Conservation (phyloP, 2,329 filamentous ascomycete genomes). For the Ampelomyces quisqualis region DNA sequence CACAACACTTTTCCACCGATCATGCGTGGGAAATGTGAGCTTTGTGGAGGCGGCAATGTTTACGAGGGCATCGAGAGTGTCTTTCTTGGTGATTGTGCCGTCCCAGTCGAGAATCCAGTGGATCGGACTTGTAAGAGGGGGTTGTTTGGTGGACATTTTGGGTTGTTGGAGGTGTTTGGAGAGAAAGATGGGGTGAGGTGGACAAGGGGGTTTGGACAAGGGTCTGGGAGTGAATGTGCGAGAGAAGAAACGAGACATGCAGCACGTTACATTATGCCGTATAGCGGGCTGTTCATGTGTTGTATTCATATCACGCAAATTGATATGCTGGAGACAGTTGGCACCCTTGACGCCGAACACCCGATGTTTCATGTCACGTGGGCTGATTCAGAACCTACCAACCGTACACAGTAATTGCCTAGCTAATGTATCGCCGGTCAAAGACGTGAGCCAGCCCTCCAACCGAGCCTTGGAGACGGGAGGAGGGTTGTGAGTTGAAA, state of each 20-base stretch:
- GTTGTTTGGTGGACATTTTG: conserved; percentile 15
- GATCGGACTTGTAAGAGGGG: conserved; percentile 16
- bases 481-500: neutral
- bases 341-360: too few species aligned
- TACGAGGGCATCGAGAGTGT: conserved; percentile 49
- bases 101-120: conserved; percentile 52
- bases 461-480: too few species aligned
- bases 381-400: too few species aligned
- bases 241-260: neutral
- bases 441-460: too few species aligned
- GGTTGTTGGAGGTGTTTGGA: neutral
- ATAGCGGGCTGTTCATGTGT: too few species aligned
- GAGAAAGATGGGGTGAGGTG: neutral
- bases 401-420: too few species aligned
- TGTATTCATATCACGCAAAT: too few species aligned
- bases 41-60: conserved; percentile 39
- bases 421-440: too few species aligned
- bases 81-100: conserved; percentile 49
- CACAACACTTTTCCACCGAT: conserved; percentile 44
- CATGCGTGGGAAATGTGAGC: conserved; percentile 16
- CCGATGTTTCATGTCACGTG: too few species aligned
- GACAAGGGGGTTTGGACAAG: neutral
- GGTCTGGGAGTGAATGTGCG: neutral
- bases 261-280: too few species aligned
- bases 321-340: too few species aligned